Evolutionary conservation across 1,284 basidiomycete genomes (phyloP), one percentile per base, ranked within the genome.

Genomic region (Leccinum pallidistipes): DNA sequence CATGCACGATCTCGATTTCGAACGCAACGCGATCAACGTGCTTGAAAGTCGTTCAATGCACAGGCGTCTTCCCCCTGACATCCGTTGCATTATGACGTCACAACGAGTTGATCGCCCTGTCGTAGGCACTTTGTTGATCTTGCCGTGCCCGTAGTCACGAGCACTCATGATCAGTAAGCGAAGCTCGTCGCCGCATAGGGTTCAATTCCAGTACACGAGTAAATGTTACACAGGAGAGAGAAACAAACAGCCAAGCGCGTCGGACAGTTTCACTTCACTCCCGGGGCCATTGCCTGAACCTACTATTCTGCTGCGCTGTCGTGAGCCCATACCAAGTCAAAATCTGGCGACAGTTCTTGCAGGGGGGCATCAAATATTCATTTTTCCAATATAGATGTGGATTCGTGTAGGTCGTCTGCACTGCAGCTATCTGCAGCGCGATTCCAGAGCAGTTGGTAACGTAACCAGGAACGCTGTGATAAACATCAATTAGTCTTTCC

Each of bases 1-100:
- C 34, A 68, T 74, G 7, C 68, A 62, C 27, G 58, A 60, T 10
- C 9, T 72, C 51, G 58, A 63, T 14, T 10, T 31, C 38, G 49
- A 65, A 6, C 34, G 14, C 1, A 40, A 47, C 27, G 16, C 47
- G 8, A 11, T 51, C 27, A 34, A 49, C n/a, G 11, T 56, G 12
- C 29, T 47, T 10, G 1, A 5, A 56, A 16, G 27, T 29, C 14
- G 2, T n/a, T 6, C 34, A 34, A 11, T n/a, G 16, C 27, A 24
- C 5, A 29, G n/a, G 8, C n/a, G 68, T 9, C 68, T 69, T 9
- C 72, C 83, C 7, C 85, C 85, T 1, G 77, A 79, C 3, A 86
- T 86, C 51, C 79, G 82, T 64, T 71, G 85, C 56, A 73, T 75
- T n/a, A 6, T 36, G 34, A 14, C 14, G 12, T 36, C 5, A 36